Conservation (phyloP, 2,329 filamentous ascomycete genomes). For the Aspergillus fischeri region DNA sequence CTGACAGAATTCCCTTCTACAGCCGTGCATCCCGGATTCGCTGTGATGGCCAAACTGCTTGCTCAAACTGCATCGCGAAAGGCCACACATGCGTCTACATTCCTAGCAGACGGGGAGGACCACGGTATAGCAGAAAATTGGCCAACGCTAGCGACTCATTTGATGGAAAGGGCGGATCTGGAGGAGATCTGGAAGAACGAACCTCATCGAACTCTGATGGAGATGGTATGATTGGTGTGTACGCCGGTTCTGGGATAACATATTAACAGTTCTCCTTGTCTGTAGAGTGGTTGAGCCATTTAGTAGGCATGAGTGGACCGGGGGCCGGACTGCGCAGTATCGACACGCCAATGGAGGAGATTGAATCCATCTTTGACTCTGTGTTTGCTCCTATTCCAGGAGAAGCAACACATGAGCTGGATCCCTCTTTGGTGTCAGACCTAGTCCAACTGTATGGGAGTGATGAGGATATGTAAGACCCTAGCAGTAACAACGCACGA, state of each 20-base stretch:
- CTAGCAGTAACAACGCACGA: neutral
- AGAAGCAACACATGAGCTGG: neutral
- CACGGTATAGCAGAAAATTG: neutral
- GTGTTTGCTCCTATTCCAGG: constrained; percentile 11
- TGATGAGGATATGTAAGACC: constrained; percentile 40
- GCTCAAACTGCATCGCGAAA: constrained; percentile 31
- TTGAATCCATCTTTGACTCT: constrained; percentile 48
- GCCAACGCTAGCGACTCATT: neutral
- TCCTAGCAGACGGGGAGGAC: constrained; percentile 24
- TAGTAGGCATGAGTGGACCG: constrained; percentile 36
- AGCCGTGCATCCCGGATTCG: constrained; percentile 46
- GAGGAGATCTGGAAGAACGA: neutral
- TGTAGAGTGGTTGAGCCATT: constrained; percentile 16
- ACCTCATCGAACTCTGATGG: neutral
- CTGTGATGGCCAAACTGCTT: constrained; percentile 45
- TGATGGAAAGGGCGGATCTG: neutral
- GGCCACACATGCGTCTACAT: constrained; percentile 25
- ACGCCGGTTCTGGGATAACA: neutral
- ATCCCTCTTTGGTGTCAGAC: neutral
- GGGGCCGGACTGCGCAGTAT: constrained; percentile 48
- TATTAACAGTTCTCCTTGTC: neutral
- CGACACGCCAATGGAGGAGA: constrained; percentile 45
- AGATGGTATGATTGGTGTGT: neutral
- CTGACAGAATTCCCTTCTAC: constrained; percentile 2
- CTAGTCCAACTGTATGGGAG: constrained; percentile 42